These are phyloP conservation scores for Apiospora saccharicola DNA, from an alignment of 2,329 filamentous ascomycete species.

Conservation along the genomic window DNA sequence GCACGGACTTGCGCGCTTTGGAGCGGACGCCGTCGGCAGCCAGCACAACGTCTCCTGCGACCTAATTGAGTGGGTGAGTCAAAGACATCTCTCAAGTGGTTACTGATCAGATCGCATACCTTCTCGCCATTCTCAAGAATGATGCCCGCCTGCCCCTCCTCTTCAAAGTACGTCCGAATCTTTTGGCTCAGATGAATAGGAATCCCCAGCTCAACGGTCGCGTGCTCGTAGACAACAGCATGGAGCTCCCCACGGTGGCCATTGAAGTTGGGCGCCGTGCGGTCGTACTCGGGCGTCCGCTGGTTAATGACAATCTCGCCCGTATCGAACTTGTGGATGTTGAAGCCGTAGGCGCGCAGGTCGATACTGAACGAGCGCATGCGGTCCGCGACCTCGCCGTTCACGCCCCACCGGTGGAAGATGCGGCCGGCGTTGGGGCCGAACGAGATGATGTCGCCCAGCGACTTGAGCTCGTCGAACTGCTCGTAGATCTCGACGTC, in stretches of 20 bases:
- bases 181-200: constrained; percentile 61
- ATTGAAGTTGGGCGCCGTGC: constrained; percentile 63
- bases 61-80: constrained; percentile 31
- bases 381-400: constrained; percentile 54
- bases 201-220: constrained; percentile 60
- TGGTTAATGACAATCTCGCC: constrained; percentile 68
- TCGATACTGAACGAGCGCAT: constrained; percentile 61
- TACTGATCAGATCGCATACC: constrained; percentile 36
- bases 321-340: constrained; percentile 67
- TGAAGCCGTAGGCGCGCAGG: constrained; percentile 61
- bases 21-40: constrained; percentile 63
- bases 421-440: constrained; percentile 68
- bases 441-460: constrained; percentile 70
- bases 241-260: constrained; percentile 69
- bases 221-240: constrained; percentile 65
- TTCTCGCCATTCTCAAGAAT: constrained; percentile 55
- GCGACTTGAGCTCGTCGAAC: constrained; percentile 62
- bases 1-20: constrained; percentile 57
- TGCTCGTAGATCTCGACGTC: constrained; percentile 65
- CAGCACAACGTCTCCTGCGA: constrained; percentile 59
- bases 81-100: constrained; percentile 14
- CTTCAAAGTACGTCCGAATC: constrained; percentile 63
- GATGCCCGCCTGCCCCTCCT: constrained; percentile 58
- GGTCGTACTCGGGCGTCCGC: constrained; percentile 49
- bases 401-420: constrained; percentile 61